Evolutionary conservation across 345 rosid species (phyloP).

Genomic region (Lepidium didymum): DNA sequence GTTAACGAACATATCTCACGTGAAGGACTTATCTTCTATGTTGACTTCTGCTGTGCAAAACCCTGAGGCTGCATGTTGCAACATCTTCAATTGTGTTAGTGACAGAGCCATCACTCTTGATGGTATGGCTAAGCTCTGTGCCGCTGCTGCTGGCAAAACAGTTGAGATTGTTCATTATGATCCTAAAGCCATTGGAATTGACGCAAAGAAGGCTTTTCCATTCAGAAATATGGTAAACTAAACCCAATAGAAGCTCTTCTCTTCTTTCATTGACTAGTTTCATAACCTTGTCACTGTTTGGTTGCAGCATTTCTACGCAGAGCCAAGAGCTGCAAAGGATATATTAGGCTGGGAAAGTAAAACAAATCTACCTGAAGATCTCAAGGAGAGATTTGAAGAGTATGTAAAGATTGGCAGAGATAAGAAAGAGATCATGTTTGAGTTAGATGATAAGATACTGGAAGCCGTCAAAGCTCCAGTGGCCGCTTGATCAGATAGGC

Average conservation of each 20-base stretch:
- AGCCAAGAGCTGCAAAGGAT: slow-evolving; percentile 92
- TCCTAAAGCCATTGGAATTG: slow-evolving; percentile 75
- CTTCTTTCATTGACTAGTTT: not conserved
- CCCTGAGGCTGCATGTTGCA: slow-evolving; percentile 55
- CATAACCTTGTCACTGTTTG: not conserved
- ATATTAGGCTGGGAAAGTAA: slow-evolving; percentile 62
- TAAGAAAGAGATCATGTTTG: slow-evolving; percentile 70
- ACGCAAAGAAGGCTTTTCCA: slow-evolving; percentile 91
- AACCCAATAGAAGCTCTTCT: not conserved
- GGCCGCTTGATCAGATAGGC: slow-evolving; percentile 32
- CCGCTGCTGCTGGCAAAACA: slow-evolving; percentile 66
- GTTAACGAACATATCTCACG: slow-evolving; percentile 77
- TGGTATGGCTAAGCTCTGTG: slow-evolving; percentile 93
- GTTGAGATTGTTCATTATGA: slow-evolving; percentile 82
- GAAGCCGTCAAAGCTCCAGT: slow-evolving; percentile 69
- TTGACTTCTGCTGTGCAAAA: slow-evolving; percentile 69
- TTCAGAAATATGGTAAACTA: slow-evolving; percentile 77
- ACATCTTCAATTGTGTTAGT: slow-evolving; percentile 83
- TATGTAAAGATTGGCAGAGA: slow-evolving; percentile 77
- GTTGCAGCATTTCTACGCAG: slow-evolving; percentile 85
- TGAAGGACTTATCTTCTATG: slow-evolving; percentile 80
- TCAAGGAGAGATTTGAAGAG: slow-evolving; percentile 75
- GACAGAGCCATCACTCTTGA: slow-evolving; percentile 91
- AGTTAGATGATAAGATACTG: slow-evolving; percentile 75
- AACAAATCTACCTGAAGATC: slow-evolving; percentile 76